These are phyloP conservation scores for Talaromyces sp. DNA, from an alignment of 2,329 filamentous ascomycete genomes.

Conservation along the genomic window DNA sequence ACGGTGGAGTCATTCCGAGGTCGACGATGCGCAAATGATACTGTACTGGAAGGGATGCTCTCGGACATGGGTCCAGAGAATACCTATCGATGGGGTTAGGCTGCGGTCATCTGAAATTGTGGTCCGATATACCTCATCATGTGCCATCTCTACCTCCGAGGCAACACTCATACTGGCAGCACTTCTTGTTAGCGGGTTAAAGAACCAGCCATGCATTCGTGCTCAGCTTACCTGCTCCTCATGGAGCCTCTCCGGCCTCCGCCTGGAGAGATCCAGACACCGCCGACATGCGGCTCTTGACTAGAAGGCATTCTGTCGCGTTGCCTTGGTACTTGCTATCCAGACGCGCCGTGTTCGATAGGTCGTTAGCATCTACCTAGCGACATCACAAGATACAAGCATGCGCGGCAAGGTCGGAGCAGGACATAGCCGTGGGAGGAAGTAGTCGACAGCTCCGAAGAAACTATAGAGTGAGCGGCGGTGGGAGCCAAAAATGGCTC, in stretches of 20 bases:
- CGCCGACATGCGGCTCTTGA: constrained; percentile 22
- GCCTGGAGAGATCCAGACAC: constrained; percentile 18
- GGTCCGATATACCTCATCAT: constrained; percentile 67
- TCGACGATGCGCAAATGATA: constrained; percentile 84
- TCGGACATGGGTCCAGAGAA: constrained; percentile 92
- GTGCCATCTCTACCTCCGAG: constrained; percentile 97
- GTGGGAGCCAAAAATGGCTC: constrained; percentile 11
- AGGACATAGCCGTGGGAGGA: neutral
- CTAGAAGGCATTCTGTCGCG: constrained; percentile 24
- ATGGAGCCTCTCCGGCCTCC: constrained; percentile 32
- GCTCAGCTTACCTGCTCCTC: constrained; percentile 33
- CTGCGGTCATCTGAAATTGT: neutral
- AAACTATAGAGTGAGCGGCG: neutral
- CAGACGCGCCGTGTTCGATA: neutral
- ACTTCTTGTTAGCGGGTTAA: constrained; percentile 13
- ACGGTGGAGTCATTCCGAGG: constrained; percentile 75
- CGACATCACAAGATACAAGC: neutral
- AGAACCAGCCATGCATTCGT: neutral
- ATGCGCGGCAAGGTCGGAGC: neutral
- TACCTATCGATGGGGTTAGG: constrained; percentile 43
- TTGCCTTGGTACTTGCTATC: neutral
- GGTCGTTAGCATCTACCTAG: neutral
- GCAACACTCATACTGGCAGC: constrained; percentile 64
- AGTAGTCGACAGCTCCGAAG: neutral
- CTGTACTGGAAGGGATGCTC: constrained; percentile 88